Evolutionary conservation across 306 rosid genomes (phyloP), one percentile per base, ranked within the genome.

Genomic region (Glycine tomentella): DNA sequence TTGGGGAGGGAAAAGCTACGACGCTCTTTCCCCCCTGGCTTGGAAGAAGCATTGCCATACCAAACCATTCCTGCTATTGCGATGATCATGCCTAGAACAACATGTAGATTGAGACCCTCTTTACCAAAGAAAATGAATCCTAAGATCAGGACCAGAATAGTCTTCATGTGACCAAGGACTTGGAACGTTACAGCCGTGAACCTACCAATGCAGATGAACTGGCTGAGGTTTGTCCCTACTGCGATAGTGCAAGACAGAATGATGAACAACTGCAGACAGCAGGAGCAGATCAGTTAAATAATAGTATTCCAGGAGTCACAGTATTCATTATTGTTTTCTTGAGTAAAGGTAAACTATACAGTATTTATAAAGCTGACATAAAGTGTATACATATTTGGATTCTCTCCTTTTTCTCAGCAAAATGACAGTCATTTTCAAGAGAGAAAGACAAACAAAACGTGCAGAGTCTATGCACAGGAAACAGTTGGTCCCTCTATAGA

Each of bases 11-110:
- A 84, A 64, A 81, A 65, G 86, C 88, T 89, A 46, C 89, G 94
- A 4, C 96, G 92, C 73, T 93, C 97, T 76, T 93, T 93, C 42
- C 96, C 97, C 48, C 97, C 97, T 4, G 97, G 96, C 83, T 91
- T 91, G n/a, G 97, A 86, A 48, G 97, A 93, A 79, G 97, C 96
- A 46, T 91, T 93, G 67, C 96, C 97, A n/a, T 93, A 93, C 97
- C 97, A 93, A 58, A 93, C 0, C 97, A 93, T 93, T 77, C 97
- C 97, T 40, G 68, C 33, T 44, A 93, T 91, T 33, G 97, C 97
- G 36, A 93, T 76, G 62, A 79, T 16, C 97, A 93, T 93, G 78
- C 97, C 97, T 7, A 91, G 40, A 71, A 93, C 83, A 51, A 93
- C 97, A 31, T 93, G 97, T 2, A 85, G 84, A 77, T 91, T 93